phyloP scores from a whole-genome alignment of 352 stramenopile genomes.

The Phytophthora boehmeriae region DNA sequence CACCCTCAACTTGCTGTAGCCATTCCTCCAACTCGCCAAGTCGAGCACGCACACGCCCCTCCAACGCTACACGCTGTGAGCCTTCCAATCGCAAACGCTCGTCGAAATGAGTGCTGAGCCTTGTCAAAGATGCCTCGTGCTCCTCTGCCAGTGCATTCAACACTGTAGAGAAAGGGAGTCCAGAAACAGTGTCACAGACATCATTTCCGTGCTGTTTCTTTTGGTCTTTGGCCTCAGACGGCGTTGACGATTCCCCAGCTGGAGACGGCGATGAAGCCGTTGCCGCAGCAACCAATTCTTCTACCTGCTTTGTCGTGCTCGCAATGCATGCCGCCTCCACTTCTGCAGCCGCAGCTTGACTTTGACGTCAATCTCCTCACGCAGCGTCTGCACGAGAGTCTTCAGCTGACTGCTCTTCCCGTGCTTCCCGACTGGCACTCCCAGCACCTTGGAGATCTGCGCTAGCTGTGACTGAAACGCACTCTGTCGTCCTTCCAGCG shows the following conservation, averaged over 20 bases:
- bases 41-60: slow-evolving; percentile 57
- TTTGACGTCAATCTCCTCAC: slow-evolving; percentile 61
- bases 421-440: slow-evolving; percentile 67
- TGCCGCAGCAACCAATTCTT: slow-evolving; percentile 23
- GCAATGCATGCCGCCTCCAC: slow-evolving; percentile 13
- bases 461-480: slow-evolving; percentile 76
- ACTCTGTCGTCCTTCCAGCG: slow-evolving; percentile 66
- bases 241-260: slow-evolving; percentile 23
- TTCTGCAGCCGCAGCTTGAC: slow-evolving; percentile 20
- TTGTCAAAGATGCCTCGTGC: slow-evolving; percentile 69
- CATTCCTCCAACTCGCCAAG: slow-evolving; percentile 78
- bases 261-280: slow-evolving; percentile 16
- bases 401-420: slow-evolving; percentile 75
- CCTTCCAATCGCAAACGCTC: slow-evolving; percentile 65
- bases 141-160: slow-evolving; percentile 67
- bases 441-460: slow-evolving; percentile 63
- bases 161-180: slow-evolving; percentile 54
- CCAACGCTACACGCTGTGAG: slow-evolving; percentile 64
- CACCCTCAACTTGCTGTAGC: slow-evolving; percentile 80
- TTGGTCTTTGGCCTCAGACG: slow-evolving; percentile 8
- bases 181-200: slow-evolving; percentile 14
- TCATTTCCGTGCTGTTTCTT: slow-evolving; percentile 16
- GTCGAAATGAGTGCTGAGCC: slow-evolving; percentile 73
- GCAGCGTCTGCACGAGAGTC: slow-evolving; percentile 73
- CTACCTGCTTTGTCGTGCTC: slow-evolving; percentile 13